Conservation (phyloP, 1,139 yeast species). For the Candida labiduridarum region DNA sequence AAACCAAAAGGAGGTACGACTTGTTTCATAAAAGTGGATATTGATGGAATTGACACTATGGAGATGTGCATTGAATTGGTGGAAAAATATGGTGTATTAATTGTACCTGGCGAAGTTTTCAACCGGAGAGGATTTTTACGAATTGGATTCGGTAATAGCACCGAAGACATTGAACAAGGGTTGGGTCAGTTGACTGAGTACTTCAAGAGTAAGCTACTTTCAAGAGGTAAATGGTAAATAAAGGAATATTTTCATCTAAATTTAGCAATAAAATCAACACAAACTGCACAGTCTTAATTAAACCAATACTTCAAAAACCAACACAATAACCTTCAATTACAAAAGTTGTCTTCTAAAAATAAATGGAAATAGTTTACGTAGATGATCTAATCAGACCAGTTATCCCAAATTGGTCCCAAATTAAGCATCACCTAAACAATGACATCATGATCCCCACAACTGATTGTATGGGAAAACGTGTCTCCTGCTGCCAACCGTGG, state of each 20-base stretch:
- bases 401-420: too few species aligned
- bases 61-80: constrained; percentile 41
- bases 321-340: too few species aligned
- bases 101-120: constrained; percentile 58
- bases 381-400: too few species aligned
- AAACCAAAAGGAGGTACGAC: constrained; percentile 55
- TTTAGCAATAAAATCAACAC: background rate
- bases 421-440: too few species aligned
- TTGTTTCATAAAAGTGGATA: constrained; percentile 40
- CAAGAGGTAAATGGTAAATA: background rate
- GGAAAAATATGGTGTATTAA: constrained; percentile 32
- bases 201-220: constrained; percentile 1
- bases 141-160: constrained; percentile 54
- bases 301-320: too few species aligned
- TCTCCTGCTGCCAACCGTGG: too few species aligned
- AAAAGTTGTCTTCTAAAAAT: too few species aligned
- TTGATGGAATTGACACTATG: constrained; percentile 29
- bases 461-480: too few species aligned
- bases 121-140: constrained; percentile 44
- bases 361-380: too few species aligned
- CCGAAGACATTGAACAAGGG: constrained; percentile 31
- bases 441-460: too few species aligned
- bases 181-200: constrained; percentile 16
- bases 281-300: too few species aligned
- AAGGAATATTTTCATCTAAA: background rate